Base-by-base conservation (phyloP, 192 early-diverging fungal species). In the Geranomyces michiganensis region DNA sequence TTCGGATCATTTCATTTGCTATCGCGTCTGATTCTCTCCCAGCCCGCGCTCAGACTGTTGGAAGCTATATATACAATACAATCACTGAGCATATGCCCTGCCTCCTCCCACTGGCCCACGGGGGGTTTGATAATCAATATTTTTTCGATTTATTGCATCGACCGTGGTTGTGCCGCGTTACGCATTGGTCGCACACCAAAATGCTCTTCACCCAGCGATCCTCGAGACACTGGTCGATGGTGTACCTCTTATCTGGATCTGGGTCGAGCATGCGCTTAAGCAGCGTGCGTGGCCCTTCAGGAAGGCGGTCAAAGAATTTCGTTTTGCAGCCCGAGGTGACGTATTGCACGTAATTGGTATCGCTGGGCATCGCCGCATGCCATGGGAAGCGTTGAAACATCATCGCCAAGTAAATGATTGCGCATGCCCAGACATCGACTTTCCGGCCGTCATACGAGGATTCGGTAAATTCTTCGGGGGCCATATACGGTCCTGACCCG, bases 391-490 rank as follows among this genome's bases (percentile, higher is more conserved):
- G 81, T 69, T 61, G 69, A 58, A 64, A 76, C 60, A 68, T 71
- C 71, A 69, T 88, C 77, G 55, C 87, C 10, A 74, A 13, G 48
- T 61, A 63, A 21, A 68, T 74, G 21, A 84, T 55, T 82, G 74
- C 79, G 88, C 85, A 89, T 90, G 76, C 87, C 96, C 96, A 98
- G 51, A 96, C 80, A 72, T 98, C 96, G 15, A 93, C 89, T 27
- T 88, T 83, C 64, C 90, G 86, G 21, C 89, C 91, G 74, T 96
- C 93, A 72, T 96, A 98, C 71, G 87, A 84, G 51, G 46, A 26
- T 43, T 74, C 74, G 0, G 75, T 33, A 66, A 89, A 92, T 80
- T 82, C 79, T 59, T 96, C 96, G 10, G 96, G 96, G n/a, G 96
- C 93, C 80, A 96, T 96, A 79, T 97, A 98, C 15, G 94, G 94